Evolutionary conservation across 139 green algal species (phyloP), one percentile per base, ranked within the genome.

Genomic region (Pedinophyceae sp.): DNA sequence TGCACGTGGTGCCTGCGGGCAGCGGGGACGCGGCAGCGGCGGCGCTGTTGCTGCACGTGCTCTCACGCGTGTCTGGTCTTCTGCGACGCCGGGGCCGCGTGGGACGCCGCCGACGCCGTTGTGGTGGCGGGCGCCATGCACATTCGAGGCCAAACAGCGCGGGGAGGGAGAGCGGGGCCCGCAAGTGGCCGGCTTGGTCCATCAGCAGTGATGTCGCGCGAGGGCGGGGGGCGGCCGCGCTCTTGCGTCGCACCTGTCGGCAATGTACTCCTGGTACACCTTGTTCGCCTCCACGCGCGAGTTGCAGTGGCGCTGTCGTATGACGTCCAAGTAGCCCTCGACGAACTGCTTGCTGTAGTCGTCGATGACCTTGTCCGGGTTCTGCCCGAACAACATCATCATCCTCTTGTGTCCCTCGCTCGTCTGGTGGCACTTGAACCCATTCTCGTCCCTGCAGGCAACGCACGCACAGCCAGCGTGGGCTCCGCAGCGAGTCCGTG

Each of bases 371-470:
- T 55, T 52, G 4, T 78, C 50, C 5, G 86, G 68, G 55, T 80
- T 84, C 53, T 85, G 58, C 0, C 88, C 90, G 62, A 98, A 96
- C 4, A 94, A 57, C 58, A 84, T 73, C 74, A 93, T 86, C 64
- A 92, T 80, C 1, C 84, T 69, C 65, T 69, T 71, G 65, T 93
- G 83, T 2, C 68, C 64, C 48, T 93, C 83, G 28, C 65, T 80
- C 27, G 67, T 81, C 34, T 88, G 75, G 67, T 95, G 86, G 63
- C 86, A 95, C 60, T 94, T 97, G 77, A 98, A 98, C 15, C 89
- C 89, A 64, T 98, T 98, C 58, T 96, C 90, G 62, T 98, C 90
- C 15, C 90, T 73, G n/a, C n/a, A n/a, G n/a, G n/a, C n/a, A n/a
- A n/a, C n/a, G n/a, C n/a, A n/a, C n/a, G n/a, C n/a, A n/a, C n/a